Conservation (phyloP, 179 eudicot genomes). For the Amaranthus tricolor region DNA sequence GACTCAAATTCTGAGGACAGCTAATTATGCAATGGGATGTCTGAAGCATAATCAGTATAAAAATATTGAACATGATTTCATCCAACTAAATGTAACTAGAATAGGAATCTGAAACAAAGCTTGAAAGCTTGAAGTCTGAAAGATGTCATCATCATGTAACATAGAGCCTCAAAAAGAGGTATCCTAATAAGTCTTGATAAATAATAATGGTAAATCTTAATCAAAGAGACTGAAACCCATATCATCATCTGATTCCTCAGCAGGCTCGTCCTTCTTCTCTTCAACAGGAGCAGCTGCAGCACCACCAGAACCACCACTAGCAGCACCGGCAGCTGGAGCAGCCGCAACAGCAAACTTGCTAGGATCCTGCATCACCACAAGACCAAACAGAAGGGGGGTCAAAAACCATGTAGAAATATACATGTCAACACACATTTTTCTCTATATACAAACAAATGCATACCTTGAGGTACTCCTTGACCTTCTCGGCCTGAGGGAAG, state of each 20-base stretch:
- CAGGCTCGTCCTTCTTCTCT: conserved; percentile 34
- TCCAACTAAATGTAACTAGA: too few relatives aligned
- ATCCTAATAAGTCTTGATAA: not conserved
- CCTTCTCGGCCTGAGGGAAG: conserved; percentile 72
- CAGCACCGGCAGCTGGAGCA: conserved; percentile 35
- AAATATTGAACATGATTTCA: too few relatives aligned
- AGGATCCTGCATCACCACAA: conserved; percentile 43
- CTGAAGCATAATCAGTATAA: too few relatives aligned
- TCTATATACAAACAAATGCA: not conserved
- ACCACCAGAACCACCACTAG: conserved; percentile 21
- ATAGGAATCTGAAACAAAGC: too few relatives aligned
- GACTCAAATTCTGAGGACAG: too few relatives aligned
- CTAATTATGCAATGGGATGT: too few relatives aligned
- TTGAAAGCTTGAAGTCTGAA: too few relatives aligned
- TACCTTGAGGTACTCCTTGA: conserved; percentile 77
- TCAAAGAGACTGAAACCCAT: conserved; percentile 36
- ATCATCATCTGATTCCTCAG: conserved; percentile 31
- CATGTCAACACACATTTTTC: not conserved
- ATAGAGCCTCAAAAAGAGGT: too few relatives aligned
- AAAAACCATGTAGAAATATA: not conserved
- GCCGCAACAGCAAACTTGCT: conserved; percentile 38
- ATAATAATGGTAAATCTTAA: conserved; percentile 17
- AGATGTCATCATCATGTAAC: too few relatives aligned
- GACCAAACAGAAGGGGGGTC: not conserved
- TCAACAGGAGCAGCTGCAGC: conserved; percentile 16